Evolutionary conservation across 306 rosid species (phyloP).

Genomic region (Quercus parvula): DNA sequence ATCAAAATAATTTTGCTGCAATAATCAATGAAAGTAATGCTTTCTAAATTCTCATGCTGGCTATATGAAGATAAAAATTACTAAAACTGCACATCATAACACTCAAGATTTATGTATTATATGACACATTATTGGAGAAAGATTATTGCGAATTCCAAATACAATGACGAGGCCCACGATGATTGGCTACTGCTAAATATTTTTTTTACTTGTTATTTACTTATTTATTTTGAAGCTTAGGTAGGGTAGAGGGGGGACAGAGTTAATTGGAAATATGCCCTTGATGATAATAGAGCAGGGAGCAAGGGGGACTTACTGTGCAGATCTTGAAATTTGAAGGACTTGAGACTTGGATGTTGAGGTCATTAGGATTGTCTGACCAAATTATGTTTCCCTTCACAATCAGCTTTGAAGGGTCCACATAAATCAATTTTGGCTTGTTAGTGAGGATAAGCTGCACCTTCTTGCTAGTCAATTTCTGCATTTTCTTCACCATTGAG

Average conservation of each 20-base stretch:
- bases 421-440: constrained; percentile 93
- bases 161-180: background rate
- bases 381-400: constrained; percentile 90
- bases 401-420: constrained; percentile 84
- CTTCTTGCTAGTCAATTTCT: constrained; percentile 89
- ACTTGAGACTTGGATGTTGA: constrained; percentile 79
- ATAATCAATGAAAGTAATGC: background rate
- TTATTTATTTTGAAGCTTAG: background rate
- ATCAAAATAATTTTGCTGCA: background rate
- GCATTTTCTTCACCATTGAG: constrained; percentile 92
- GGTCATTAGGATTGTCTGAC: constrained; percentile 91
- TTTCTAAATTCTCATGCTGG: background rate
- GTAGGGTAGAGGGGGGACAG: background rate
- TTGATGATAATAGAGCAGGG: constrained; percentile 3
- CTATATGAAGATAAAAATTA: background rate
- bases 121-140: background rate
- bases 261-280: background rate
- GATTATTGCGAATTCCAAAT: background rate
- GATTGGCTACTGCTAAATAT: background rate
- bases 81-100: too few species aligned
- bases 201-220: background rate
- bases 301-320: constrained; percentile 53
- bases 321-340: constrained; percentile 89
- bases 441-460: constrained; percentile 98
- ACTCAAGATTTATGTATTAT: background rate